Percentiles rank a stretch among this genome's conserved stretches.
Conservation (phyloP, 192 early-diverging fungal species). For the Coemansia sp. region DNA sequence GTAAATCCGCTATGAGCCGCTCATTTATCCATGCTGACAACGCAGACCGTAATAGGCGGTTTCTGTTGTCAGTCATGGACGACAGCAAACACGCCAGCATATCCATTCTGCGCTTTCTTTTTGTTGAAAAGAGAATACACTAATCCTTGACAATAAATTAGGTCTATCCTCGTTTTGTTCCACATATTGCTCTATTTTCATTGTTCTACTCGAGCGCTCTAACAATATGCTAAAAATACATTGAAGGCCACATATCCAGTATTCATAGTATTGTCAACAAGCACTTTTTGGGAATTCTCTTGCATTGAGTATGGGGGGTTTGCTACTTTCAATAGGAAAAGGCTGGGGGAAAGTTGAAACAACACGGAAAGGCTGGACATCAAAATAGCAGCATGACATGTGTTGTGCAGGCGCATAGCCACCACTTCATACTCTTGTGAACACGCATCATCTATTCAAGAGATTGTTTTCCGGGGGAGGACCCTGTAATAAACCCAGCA, state of each 20-base stretch:
- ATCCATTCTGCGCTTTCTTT: neutral
- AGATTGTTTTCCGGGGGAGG: no score
- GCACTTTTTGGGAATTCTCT: neutral
- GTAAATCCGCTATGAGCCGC: neutral
- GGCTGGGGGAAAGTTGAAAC: no score
- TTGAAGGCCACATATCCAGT: neutral
- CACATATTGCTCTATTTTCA: neutral
- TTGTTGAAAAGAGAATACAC: neutral
- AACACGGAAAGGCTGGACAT: no score
- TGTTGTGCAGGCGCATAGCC: no score
- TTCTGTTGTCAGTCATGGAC: no score
- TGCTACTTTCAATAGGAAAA: no score
- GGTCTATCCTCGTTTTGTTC: neutral
- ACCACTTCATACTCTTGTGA: no score
- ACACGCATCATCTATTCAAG: no score
- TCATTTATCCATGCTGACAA: neutral
- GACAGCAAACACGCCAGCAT: no score
- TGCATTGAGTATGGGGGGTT: neutral
- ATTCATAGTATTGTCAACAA: neutral
- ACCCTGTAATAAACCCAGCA: no score
- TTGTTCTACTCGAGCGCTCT: neutral
- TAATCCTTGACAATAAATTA: neutral
- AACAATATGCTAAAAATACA: neutral
- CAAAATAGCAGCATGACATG: no score
- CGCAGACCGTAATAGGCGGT: no score